Evolutionary conservation across 1,284 basidiomycete species (phyloP).

Genomic region (Rhodofomes roseus): DNA sequence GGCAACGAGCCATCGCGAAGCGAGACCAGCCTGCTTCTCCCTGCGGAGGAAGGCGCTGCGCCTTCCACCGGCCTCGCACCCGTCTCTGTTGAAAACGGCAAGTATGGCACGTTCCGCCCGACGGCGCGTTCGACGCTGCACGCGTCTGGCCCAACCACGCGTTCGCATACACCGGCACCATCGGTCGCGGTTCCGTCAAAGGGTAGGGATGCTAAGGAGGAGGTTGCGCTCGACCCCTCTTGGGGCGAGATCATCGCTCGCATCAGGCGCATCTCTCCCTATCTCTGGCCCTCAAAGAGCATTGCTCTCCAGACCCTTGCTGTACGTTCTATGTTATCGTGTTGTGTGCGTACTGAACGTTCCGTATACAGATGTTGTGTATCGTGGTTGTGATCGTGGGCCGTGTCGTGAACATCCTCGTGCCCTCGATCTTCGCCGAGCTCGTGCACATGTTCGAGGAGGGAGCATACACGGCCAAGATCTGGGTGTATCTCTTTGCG

Average conservation of each 20-base stretch:
- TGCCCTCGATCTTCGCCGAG: constrained; percentile 72
- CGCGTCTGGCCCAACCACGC: constrained; percentile 52
- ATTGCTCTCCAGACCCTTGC: constrained; percentile 66
- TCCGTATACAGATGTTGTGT: constrained; percentile 54
- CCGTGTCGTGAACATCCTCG: constrained; percentile 71
- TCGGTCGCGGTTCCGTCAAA: constrained; percentile 34
- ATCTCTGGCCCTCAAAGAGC: constrained; percentile 79
- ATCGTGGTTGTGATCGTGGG: constrained; percentile 66
- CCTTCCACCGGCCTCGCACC: constrained; percentile 46
- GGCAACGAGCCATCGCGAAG: constrained; percentile 42
- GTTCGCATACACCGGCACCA: constrained; percentile 60
- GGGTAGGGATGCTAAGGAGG: constrained; percentile 43
- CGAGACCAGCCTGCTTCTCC: constrained; percentile 49
- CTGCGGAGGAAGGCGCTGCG: constrained; percentile 37
- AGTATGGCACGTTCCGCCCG: constrained; percentile 72
- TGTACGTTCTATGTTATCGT: constrained; percentile 34
- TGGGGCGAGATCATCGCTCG: constrained; percentile 62
- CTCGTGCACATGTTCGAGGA: constrained; percentile 62
- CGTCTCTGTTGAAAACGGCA: constrained; percentile 44
- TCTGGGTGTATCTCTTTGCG: constrained; percentile 60
- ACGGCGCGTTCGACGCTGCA: constrained; percentile 42
- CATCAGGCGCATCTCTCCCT: constrained; percentile 64
- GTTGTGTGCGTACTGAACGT: constrained; percentile 8
- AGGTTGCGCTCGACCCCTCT: constrained; percentile 58
- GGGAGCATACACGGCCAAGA: constrained; percentile 36